phyloP scores from a whole-genome alignment of 345 rosid genomes.

The Brassica nigra region DNA sequence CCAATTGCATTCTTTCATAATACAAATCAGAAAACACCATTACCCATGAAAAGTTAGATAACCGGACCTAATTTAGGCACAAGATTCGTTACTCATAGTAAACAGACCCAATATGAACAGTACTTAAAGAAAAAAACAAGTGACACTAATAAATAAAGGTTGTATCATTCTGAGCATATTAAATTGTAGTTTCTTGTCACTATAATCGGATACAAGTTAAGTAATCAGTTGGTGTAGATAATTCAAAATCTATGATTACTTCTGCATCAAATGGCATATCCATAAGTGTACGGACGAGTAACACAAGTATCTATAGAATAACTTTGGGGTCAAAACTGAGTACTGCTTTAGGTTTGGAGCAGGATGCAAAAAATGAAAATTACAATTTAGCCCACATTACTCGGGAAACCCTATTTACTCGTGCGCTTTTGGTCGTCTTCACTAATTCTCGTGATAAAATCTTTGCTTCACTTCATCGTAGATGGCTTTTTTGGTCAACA shows the following conservation, averaged over 20 bases:
- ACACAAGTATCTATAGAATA: neutral
- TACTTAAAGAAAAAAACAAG: too few species aligned
- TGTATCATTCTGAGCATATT: neutral
- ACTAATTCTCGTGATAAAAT: neutral
- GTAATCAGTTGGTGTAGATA: neutral
- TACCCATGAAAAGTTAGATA: neutral
- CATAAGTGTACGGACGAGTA: neutral
- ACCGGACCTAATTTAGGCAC: neutral
- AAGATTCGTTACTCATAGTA: neutral
- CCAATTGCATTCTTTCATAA: too few species aligned
- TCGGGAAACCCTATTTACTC: neutral
- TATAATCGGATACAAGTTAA: neutral
- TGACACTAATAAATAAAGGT: neutral
- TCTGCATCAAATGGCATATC: neutral
- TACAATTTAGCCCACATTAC: slow-evolving; percentile 2
- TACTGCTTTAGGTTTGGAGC: neutral
- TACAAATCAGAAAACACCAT: too few species aligned
- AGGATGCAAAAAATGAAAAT: neutral
- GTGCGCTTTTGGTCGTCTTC: slow-evolving; percentile 7
- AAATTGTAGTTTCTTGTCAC: neutral
- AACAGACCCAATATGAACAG: neutral
- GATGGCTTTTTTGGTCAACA: neutral
- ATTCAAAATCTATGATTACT: neutral
- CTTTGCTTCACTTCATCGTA: slow-evolving; percentile 2
- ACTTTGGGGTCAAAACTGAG: neutral